These are phyloP conservation scores for Fraxinus cuspidata DNA, from an alignment of 257 asterid genomes.

Conservation along the genomic window DNA sequence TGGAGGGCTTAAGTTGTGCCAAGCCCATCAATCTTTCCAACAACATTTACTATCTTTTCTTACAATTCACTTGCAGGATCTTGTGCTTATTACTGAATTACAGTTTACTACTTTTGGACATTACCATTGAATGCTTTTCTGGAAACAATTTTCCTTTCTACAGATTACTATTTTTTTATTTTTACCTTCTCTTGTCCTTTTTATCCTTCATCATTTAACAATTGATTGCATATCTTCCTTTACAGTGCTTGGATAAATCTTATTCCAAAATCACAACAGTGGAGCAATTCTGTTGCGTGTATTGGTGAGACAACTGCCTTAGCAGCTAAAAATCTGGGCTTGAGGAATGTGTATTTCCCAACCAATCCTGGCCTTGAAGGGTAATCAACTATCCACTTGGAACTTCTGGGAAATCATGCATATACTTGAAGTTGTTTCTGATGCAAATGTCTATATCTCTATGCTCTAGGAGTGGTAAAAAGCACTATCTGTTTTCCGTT, in stretches of 20 bases:
- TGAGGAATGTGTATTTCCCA: constrained; percentile 63
- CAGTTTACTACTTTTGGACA: constrained; percentile 11
- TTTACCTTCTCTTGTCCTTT: background rate
- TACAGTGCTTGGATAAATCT: constrained; percentile 72
- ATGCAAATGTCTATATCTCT: background rate
- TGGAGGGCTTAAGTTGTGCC: no score
- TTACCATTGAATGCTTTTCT: background rate
- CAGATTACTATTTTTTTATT: background rate
- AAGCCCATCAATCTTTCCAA: background rate
- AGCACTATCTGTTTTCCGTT: background rate
- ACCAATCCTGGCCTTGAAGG: constrained; percentile 75
- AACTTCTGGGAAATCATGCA: background rate
- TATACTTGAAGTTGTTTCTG: background rate
- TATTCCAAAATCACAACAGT: constrained; percentile 45
- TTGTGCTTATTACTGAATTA: constrained; percentile 8
- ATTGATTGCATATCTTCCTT: constrained; percentile 15
- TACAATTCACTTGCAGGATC: background rate
- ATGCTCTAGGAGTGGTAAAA: background rate
- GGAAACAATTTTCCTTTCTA: background rate
- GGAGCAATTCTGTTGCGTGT: constrained; percentile 75
- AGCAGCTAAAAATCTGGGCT: constrained; percentile 66
- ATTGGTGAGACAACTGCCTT: constrained; percentile 87
- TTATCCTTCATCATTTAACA: background rate
- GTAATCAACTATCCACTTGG: constrained; percentile 35
- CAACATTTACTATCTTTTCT: background rate